Conservation (phyloP, 495 filamentous ascomycete species). For the Pseudomonodictys pantanalensis region DNA sequence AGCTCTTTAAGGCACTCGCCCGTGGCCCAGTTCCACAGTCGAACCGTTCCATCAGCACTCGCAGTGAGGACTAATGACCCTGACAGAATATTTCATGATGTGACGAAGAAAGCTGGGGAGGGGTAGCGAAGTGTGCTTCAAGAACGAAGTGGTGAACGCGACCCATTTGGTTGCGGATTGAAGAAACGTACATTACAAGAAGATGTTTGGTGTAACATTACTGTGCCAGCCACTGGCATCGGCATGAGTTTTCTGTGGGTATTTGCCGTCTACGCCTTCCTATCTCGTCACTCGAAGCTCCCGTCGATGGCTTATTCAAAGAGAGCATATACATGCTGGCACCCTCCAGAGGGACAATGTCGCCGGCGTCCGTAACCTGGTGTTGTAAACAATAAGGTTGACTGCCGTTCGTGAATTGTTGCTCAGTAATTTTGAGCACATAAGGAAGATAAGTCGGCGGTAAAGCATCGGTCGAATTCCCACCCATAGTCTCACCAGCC, state of each 20-base stretch:
- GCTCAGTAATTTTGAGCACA: constrained; percentile 9
- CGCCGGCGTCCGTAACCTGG: neutral
- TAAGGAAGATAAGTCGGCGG: neutral
- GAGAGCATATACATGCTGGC: neutral
- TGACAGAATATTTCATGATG: too few relatives aligned
- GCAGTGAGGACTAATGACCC: too few relatives aligned
- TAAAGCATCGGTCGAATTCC: neutral
- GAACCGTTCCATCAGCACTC: too few relatives aligned
- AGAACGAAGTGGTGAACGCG: too few relatives aligned
- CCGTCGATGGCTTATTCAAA: neutral
- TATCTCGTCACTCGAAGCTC: neutral
- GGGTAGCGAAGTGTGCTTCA: too few relatives aligned
- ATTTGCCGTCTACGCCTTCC: neutral
- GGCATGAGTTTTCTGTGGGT: neutral
- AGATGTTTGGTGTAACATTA: neutral
- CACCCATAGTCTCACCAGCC: neutral
- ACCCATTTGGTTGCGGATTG: too few relatives aligned
- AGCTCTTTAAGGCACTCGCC: too few relatives aligned
- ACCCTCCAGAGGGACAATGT: neutral
- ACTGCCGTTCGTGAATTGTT: neutral
- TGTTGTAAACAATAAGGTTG: constrained; percentile 2
- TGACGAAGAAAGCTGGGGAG: too few relatives aligned
- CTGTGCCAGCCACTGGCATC: constrained; percentile 15
- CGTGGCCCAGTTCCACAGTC: too few relatives aligned
- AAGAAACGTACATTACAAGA: too few relatives aligned